A percentile compares a stretch with the other conserved stretches of the same genome.
phyloP scores from a whole-genome alignment of 2,329 filamentous ascomycete genomes.

The Hypoxylon sp. region DNA sequence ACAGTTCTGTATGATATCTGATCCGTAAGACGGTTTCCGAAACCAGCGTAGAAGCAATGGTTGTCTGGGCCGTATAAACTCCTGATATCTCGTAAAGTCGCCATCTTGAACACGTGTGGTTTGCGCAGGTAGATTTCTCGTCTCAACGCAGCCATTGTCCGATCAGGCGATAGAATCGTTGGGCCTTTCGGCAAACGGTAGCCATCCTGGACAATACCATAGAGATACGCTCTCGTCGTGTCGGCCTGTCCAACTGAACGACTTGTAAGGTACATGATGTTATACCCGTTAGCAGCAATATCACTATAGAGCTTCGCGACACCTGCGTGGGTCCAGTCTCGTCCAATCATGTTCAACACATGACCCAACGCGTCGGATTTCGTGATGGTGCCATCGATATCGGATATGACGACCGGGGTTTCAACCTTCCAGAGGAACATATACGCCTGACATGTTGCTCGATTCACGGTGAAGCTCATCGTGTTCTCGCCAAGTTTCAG shows the following conservation, averaged over 20 bases:
- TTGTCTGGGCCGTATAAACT: conserved; percentile 83
- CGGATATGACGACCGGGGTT: conserved; percentile 95
- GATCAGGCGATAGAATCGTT: conserved; percentile 94
- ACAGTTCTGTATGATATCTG: conserved; percentile 96
- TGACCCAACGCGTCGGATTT: conserved; percentile 97
- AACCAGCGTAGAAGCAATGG: conserved; percentile 95
- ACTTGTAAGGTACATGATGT: conserved; percentile 97
- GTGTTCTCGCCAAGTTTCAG: conserved; percentile 89
- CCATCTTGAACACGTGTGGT: conserved; percentile 99
- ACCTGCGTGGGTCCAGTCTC: conserved; percentile 97
- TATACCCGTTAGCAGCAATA: conserved; percentile 95
- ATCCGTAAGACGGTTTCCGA: conserved; percentile 96
- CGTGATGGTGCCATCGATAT: conserved; percentile 98
- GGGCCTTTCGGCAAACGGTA: conserved; percentile 90
- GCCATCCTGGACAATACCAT: conserved; percentile 89
- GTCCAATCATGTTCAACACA: conserved; percentile 94
- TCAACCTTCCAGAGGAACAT: conserved; percentile 97
- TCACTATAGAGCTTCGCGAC: conserved; percentile 98
- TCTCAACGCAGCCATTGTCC: conserved; percentile 92
- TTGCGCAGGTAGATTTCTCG: conserved; percentile 96
- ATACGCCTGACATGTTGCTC: conserved; percentile 89
- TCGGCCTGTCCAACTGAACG: conserved; percentile 95
- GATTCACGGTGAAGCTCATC: conserved; percentile 97
- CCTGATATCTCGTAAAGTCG: conserved; percentile 93
- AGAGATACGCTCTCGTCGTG: conserved; percentile 88